Evolutionary conservation across 371 early-diverging fungal genomes (phyloP), one percentile per base, ranked within the genome.

Genomic region (Paramicrosporidium saccamoebae): DNA sequence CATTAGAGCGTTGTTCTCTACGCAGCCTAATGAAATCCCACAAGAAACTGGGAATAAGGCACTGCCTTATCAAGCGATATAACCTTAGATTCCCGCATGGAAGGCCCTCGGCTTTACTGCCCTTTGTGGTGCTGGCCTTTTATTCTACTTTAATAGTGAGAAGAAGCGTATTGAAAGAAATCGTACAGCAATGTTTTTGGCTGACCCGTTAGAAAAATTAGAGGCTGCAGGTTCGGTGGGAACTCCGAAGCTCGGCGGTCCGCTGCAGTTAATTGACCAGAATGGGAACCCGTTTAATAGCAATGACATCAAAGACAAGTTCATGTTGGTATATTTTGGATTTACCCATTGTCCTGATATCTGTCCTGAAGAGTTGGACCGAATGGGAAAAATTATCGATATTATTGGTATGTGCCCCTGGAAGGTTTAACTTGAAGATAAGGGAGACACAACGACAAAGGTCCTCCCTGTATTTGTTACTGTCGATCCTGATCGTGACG

Each of bases 321-420:
- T 58, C 35, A 50, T 58, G 35, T 48, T 92, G 32, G 46, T 90
- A 7, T 92, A 92, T 47, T 92, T 92, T 55, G 94, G 94, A 5
- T 92, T 88, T 45, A 86, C 88, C 11, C 55, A 84, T 48, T 92
- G 94, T 37, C 94, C 94, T 0, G 94, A 92, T 48, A 74, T 92
- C 25, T 92, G 94, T 28, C 94, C 94, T 10, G 90, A 88, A 29
- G 94, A 92, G 41, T 46, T 92, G 23, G 90, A 92, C 36, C 86
- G 82, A 48, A 81, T 92, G 63, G 66, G 73, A 3, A 59, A 66
- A 26, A 68, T 77, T 7, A 54, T 81, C n/a, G 67, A 79, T 14
- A 41, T 36, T 2, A 34, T 77, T 22, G 60, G 69, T 57, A 55
- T 41, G 50, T 52, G 60, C 21, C 44, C 56, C 4, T n/a, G n/a